Conservation (phyloP, 2,329 filamentous ascomycete genomes). For the Aspergillus fischeri region DNA sequence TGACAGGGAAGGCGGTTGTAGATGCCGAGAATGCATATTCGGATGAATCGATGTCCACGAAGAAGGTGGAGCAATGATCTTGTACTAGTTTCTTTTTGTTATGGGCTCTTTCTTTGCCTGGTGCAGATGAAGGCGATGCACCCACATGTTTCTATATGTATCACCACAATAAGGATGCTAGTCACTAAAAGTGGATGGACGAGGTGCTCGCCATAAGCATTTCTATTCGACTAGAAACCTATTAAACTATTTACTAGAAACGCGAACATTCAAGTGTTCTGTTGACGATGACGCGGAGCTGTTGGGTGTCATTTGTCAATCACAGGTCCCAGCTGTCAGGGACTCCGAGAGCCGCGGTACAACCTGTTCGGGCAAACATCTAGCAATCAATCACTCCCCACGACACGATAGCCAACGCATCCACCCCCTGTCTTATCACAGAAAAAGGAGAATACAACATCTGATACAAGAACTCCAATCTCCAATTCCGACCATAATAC, state of each 20-base stretch:
- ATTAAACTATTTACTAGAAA: neutral
- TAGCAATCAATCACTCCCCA: constrained; percentile 1
- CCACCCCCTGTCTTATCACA: neutral
- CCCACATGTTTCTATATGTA: constrained; percentile 3
- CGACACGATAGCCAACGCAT: constrained; percentile 8
- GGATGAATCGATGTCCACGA: constrained; percentile 8
- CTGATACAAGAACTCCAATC: neutral
- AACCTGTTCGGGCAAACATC: constrained; percentile 7
- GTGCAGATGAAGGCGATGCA: neutral
- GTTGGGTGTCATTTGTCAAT: constrained; percentile 18
- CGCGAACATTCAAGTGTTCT: neutral
- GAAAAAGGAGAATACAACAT: neutral
- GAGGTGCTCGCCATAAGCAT: neutral
- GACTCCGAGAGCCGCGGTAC: constrained; percentile 33
- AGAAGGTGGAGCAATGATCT: constrained; percentile 11
- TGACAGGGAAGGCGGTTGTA: constrained; percentile 26
- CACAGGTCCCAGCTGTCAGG: constrained; percentile 19
- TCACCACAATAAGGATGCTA: neutral
- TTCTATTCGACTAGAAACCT: neutral
- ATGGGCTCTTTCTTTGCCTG: neutral
- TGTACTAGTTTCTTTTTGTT: neutral
- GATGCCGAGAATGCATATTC: constrained; percentile 28
- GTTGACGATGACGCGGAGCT: neutral
- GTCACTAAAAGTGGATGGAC: neutral
- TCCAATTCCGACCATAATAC: neutral